Evolutionary conservation across 345 rosid genomes (phyloP).

Genomic region (Erysimum cheiranthoides): DNA sequence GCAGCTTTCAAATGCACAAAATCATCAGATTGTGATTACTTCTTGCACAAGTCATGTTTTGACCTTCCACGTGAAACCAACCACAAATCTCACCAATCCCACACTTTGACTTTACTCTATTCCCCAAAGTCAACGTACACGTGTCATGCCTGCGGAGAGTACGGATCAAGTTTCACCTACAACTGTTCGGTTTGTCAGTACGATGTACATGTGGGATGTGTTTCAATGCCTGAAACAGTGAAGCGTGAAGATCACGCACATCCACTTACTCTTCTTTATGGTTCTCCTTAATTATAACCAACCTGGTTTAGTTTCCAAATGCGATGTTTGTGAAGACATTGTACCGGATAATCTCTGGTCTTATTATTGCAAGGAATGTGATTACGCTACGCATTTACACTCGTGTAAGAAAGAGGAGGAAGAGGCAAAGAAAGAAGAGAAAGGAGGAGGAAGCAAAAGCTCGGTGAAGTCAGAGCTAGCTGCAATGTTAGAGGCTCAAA

Average conservation of each 20-base stretch:
- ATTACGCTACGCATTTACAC: conserved; percentile 37
- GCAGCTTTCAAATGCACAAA: conserved; percentile 42
- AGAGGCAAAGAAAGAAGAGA: neutral
- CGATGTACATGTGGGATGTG: conserved; percentile 34
- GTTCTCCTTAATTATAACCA: conserved; percentile 34
- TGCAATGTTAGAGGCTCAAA: conserved; percentile 40
- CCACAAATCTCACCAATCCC: conserved; percentile 30
- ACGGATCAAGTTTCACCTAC: conserved; percentile 31
- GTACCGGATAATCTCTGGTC: conserved; percentile 33
- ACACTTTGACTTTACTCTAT: conserved; percentile 28
- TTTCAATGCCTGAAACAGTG: conserved; percentile 31
- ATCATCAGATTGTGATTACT: conserved; percentile 33
- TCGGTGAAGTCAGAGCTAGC: conserved; percentile 21
- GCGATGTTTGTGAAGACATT: conserved; percentile 28
- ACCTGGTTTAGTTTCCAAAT: conserved; percentile 8
- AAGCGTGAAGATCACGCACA: conserved; percentile 31
- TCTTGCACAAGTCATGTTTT: conserved; percentile 37
- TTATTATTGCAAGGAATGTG: conserved; percentile 32
- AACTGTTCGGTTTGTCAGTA: too few species aligned
- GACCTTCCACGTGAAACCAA: conserved; percentile 25
- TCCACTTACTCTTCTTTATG: conserved; percentile 25
- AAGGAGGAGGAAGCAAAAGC: conserved; percentile 31
- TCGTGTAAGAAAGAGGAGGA: conserved; percentile 28
- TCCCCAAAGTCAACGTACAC: conserved; percentile 33
- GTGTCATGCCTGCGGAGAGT: conserved; percentile 28